Evolutionary conservation across 371 early-diverging fungal genomes (phyloP), one percentile per base, ranked within the genome.

Genomic region (Syncephalis plumigaleata): DNA sequence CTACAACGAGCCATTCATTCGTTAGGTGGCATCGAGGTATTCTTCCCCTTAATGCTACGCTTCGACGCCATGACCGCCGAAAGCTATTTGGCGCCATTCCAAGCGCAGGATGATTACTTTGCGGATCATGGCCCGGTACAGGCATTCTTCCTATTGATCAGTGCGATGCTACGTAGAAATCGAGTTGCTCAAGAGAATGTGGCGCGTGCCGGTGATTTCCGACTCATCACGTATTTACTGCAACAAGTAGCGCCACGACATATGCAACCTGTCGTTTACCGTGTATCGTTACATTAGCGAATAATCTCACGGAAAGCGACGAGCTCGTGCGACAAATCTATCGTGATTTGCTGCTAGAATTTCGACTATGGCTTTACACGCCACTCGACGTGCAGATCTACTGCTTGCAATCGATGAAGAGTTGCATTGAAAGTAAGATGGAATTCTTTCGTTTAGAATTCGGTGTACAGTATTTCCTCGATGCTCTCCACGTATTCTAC

Each of bases 21-120:
- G 9, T 48, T 72, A 27, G 73, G 73, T 25, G 69, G 69, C 15
- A 49, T 70, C 18, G 66, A 66, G 45, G 58, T 73, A 27, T 42
- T 70, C 20, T 56, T 67, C 24, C 71, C 71, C 1, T 44, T 73
- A 17, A 49, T 70, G 17, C 50, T 56, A n/a, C 61, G 65, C 45
- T 51, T 66, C 25, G 64, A 66, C 36, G 45, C 57, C 54, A 26
- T 52, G 21, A 50, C 36, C 31, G 20, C 50, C 21, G 24, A 39
- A 13, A 24, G 21, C 44, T 24, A 51, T 39, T 42, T 39, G 25
- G 53, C 48, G 39, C 61, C 40, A 42, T 51, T 49, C 49, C 42
- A 44, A 44, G 55, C 48, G 4, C 47, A 59, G 20, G 48, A 50
- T 55, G 23, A 48, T 40, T 38, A 51, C 49, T 57, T 57, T 42